Conservation (phyloP, 306 rosid genomes). For the Trifolium pratense region DNA sequence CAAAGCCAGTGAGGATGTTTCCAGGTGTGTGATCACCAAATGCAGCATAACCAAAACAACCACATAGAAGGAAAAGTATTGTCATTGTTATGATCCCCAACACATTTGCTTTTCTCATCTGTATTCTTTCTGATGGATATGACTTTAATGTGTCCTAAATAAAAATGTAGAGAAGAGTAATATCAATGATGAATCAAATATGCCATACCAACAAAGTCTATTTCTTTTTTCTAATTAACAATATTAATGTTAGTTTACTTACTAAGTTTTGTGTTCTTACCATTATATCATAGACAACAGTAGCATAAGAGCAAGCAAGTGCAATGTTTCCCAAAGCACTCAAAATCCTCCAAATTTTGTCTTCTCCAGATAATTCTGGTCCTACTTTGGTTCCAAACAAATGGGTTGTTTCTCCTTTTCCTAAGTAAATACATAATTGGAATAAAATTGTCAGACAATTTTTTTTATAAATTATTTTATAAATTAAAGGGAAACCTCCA, state of each 20-base stretch:
- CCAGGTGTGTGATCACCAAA: conserved; percentile 66
- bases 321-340: conserved; percentile 76
- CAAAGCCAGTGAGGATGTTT: conserved; percentile 72
- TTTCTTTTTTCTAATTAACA: too few relatives aligned
- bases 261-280: conserved; percentile 37
- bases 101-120: conserved; percentile 62
- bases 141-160: conserved; percentile 67
- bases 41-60: conserved; percentile 70
- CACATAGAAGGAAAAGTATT: conserved; percentile 47
- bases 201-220: neutral
- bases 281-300: conserved; percentile 59
- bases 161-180: neutral
- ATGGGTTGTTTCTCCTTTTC: conserved; percentile 47
- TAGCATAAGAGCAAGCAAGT: conserved; percentile 65
- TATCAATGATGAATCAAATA: neutral
- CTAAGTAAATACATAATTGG: conserved; percentile 17
- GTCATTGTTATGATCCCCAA: conserved; percentile 57
- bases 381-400: conserved; percentile 46
- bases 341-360: conserved; percentile 64
- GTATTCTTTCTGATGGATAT: conserved; percentile 59
- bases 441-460: neutral
- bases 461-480: too few relatives aligned
- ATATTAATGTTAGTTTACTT: neutral
- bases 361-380: conserved; percentile 44
- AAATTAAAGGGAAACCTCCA: neutral